Evolutionary conservation across 2,329 filamentous ascomycete genomes (phyloP).

Genomic region (Mariannaea elegans): DNA sequence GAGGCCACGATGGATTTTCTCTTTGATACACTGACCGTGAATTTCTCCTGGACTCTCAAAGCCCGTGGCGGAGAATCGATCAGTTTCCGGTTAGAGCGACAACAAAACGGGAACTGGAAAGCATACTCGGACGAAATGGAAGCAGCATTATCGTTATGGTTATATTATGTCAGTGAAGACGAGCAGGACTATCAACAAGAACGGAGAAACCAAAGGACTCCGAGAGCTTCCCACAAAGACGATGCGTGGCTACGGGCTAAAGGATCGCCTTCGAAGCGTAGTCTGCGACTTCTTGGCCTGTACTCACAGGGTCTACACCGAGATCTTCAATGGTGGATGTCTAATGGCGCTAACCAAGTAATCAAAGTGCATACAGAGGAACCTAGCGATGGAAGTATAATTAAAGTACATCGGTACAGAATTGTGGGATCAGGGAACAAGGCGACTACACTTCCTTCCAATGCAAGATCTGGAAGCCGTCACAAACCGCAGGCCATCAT

Average conservation of each 20-base stretch:
- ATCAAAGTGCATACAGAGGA: conserved; percentile 12
- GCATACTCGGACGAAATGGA: not conserved
- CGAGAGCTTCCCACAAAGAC: not conserved
- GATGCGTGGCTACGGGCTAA: conserved; percentile 29
- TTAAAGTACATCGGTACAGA: no score
- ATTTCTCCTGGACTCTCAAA: not conserved
- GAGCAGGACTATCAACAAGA: not conserved
- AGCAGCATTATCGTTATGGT: not conserved
- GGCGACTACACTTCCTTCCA: not conserved
- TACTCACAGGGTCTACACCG: conserved; percentile 13
- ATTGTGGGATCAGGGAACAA: not conserved
- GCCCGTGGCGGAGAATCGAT: not conserved
- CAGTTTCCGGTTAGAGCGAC: not conserved
- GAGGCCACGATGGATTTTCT: not conserved
- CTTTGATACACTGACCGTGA: not conserved
- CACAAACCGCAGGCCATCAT: no score
- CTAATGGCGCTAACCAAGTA: conserved; percentile 13
- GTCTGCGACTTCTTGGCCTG: conserved; percentile 27
- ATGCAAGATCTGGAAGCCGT: not conserved
- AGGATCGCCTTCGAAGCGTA: conserved; percentile 2
- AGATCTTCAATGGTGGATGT: conserved; percentile 31
- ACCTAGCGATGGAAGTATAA: not conserved
- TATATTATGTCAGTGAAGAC: not conserved
- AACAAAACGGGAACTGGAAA: not conserved
- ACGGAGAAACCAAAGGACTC: not conserved